Percentiles rank a stretch among this genome's conserved stretches.
phyloP scores from a whole-genome alignment of 2,329 filamentous ascomycete species.

The Fusarium sp. region DNA sequence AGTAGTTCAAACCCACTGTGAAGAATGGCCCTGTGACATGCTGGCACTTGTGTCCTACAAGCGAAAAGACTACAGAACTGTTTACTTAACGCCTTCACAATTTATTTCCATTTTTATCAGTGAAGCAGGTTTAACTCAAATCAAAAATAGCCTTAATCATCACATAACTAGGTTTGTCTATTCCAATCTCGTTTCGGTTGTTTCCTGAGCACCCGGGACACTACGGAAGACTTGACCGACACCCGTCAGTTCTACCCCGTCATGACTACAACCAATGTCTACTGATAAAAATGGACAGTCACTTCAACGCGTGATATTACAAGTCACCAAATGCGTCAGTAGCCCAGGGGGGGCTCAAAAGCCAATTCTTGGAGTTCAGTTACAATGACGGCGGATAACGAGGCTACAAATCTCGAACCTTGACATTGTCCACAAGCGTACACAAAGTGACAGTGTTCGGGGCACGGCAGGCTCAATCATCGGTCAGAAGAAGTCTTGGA shows the following conservation, averaged over 20 bases:
- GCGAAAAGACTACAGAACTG: neutral
- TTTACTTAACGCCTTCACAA: neutral
- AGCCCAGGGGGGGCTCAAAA: neutral
- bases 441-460: neutral
- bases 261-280: neutral
- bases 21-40: too few relatives aligned
- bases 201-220: neutral
- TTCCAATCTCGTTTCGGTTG: too few relatives aligned
- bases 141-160: neutral
- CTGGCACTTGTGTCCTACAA: neutral
- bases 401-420: too few relatives aligned
- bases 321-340: neutral
- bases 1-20: too few relatives aligned
- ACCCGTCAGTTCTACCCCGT: neutral
- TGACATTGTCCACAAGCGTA: neutral
- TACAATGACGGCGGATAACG: neutral
- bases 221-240: neutral
- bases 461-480: neutral
- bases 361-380: neutral
- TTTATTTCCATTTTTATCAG: neutral
- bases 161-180: neutral
- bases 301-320: neutral
- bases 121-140: too few relatives aligned
- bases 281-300: neutral
- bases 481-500: neutral